A percentile compares a stretch with the other conserved stretches of the same genome.
Evolutionary conservation across 2,329 filamentous ascomycete genomes (phyloP).

Genomic region (Hypoxylon sp.): DNA sequence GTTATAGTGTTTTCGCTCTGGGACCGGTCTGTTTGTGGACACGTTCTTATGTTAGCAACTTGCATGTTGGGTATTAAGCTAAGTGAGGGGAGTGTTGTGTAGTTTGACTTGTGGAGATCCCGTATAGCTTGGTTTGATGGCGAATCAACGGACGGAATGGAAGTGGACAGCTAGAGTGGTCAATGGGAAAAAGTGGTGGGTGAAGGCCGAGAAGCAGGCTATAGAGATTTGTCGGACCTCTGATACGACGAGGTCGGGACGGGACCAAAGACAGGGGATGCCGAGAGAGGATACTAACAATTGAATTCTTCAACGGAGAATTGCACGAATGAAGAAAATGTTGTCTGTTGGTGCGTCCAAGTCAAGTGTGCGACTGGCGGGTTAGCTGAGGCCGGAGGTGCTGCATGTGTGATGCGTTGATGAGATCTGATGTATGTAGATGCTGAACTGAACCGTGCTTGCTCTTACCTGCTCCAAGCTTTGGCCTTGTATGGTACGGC

Average conservation of each 20-base stretch:
- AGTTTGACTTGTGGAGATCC: slow-evolving; percentile 5
- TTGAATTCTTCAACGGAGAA: slow-evolving; percentile 7
- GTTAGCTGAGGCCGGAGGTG: slow-evolving; percentile 2
- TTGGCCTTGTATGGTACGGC: slow-evolving; percentile 22
- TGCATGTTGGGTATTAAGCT: neutral
- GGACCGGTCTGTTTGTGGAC: slow-evolving; percentile 1
- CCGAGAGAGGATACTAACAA: neutral
- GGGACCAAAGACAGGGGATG: neutral
- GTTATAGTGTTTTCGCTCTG: neutral
- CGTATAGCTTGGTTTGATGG: neutral
- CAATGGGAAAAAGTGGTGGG: slow-evolving; percentile 10
- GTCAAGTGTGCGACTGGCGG: neutral
- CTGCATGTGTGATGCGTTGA: slow-evolving; percentile 12
- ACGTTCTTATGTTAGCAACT: neutral
- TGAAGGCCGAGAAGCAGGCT: neutral
- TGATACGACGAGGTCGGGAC: neutral
- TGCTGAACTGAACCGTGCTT: slow-evolving; percentile 6
- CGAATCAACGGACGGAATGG: slow-evolving; percentile 8
- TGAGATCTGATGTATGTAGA: slow-evolving; percentile 12
- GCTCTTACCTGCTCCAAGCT: slow-evolving; percentile 25
- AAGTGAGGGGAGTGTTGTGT: neutral
- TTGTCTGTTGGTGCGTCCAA: neutral
- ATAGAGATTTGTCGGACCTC: slow-evolving; percentile 2
- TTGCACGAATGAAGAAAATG: neutral
- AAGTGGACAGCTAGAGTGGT: neutral